A percentile compares a stretch with the other conserved stretches of the same genome.
Evolutionary conservation across 2,329 filamentous ascomycete species (phyloP).

Genomic region (Alternaria ventricosa): DNA sequence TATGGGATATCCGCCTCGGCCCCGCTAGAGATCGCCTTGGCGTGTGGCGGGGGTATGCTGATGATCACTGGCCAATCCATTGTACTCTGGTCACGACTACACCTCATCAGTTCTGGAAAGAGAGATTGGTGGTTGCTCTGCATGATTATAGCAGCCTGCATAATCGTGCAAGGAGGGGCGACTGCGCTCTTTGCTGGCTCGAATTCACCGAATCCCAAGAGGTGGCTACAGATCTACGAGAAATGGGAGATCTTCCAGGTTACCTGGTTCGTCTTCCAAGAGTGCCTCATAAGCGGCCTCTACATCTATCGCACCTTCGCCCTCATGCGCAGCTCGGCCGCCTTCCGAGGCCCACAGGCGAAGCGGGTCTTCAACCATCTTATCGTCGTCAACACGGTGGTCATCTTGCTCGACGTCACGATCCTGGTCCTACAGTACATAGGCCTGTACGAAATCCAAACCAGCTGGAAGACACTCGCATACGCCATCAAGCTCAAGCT

Average conservation of each 20-base stretch:
- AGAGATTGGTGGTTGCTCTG: constrained; percentile 51
- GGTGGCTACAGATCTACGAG: constrained; percentile 12
- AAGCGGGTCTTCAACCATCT: constrained; percentile 39
- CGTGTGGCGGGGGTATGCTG: constrained; percentile 60
- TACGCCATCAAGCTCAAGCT: constrained; percentile 58
- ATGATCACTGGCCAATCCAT: constrained; percentile 68
- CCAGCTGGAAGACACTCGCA: constrained; percentile 47
- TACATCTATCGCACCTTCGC: constrained; percentile 61
- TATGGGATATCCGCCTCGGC: constrained; percentile 11
- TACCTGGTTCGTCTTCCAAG: constrained; percentile 49
- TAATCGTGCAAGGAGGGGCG: constrained; percentile 56
- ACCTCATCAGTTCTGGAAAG: constrained; percentile 19
- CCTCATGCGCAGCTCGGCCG: constrained; percentile 34
- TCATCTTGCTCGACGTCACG: constrained; percentile 49
- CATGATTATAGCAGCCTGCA: constrained; percentile 58
- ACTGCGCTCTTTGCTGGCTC: constrained; percentile 61
- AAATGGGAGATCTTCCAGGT: constrained; percentile 51
- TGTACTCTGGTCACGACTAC: constrained; percentile 64
- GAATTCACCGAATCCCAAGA: constrained; percentile 34
- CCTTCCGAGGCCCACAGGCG: constrained; percentile 8
- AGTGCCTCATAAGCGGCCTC: constrained; percentile 46
- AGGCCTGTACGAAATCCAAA: constrained; percentile 34
- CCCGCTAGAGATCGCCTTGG: constrained; percentile 48
- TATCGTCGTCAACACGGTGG: constrained; percentile 46
- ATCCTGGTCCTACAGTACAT: constrained; percentile 50